phyloP scores from a whole-genome alignment of 1,284 basidiomycete genomes.

The Trichosporon inkin region DNA sequence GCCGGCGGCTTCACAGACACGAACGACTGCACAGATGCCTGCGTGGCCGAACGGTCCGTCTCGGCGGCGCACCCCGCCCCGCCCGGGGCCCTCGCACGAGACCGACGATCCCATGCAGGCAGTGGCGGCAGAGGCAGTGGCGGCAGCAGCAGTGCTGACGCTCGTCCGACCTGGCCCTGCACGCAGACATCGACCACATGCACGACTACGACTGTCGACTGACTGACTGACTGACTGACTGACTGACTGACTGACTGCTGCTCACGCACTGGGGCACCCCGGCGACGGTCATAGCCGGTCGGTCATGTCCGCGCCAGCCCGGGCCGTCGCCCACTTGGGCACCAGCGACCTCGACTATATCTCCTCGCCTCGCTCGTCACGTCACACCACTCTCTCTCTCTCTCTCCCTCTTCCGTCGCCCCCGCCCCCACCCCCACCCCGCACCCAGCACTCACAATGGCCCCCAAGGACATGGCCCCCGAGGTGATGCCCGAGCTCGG shows the following conservation, averaged over 20 bases:
- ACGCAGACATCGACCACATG: no score
- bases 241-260: not conserved
- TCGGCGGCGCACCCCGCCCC: no score
- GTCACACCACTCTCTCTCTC: not conserved
- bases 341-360: not conserved
- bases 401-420: not conserved
- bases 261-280: not conserved
- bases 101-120: not conserved
- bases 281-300: conserved; percentile 7
- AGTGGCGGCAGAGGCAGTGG: not conserved
- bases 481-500: conserved; percentile 25
- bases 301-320: conserved; percentile 1
- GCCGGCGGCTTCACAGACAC: no score
- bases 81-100: no score
- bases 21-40: no score
- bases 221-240: no score
- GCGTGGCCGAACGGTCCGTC: no score
- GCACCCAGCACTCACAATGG: not conserved
- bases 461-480: conserved; percentile 26
- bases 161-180: no score
- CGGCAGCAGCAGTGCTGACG: not conserved
- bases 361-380: not conserved
- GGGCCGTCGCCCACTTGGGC: not conserved
- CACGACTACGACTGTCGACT: no score
- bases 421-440: not conserved